Percentiles rank a stretch among this genome's conserved stretches.
These are phyloP conservation scores for Leucocoprinus birnbaumii DNA, from an alignment of 768 basidiomycete species.

Conservation along the genomic window DNA sequence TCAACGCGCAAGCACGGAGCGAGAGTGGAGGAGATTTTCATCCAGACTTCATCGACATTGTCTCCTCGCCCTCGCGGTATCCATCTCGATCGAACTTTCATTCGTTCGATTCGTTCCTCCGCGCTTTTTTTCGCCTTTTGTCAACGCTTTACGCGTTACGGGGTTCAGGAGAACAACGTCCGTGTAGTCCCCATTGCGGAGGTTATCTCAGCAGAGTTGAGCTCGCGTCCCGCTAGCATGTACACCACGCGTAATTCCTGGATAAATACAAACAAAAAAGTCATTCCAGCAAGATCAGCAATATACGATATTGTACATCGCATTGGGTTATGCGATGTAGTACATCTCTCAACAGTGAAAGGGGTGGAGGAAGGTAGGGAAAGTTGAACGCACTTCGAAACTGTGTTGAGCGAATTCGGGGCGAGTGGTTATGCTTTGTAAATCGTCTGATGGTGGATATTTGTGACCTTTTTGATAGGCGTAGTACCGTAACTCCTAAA, in stretches of 20 bases:
- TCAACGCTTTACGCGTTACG: no score
- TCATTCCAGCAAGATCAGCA: not conserved
- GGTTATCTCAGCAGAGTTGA: slow-evolving; percentile 14
- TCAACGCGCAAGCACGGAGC: no score
- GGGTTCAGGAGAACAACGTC: not conserved
- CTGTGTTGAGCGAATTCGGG: slow-evolving; percentile 14
- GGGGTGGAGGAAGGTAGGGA: no score
- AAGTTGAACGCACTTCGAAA: slow-evolving; percentile 16
- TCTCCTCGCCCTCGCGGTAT: no score
- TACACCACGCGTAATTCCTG: slow-evolving; percentile 17
- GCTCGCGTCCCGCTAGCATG: slow-evolving; percentile 13
- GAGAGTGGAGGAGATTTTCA: no score
- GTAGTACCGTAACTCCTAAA: slow-evolving; percentile 15
- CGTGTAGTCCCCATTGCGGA: not conserved
- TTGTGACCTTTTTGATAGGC: slow-evolving; percentile 12
- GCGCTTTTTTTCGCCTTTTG: no score
- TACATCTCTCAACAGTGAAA: no score
- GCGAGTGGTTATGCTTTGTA: slow-evolving; percentile 12
- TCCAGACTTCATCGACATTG: no score
- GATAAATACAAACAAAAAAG: not conserved
- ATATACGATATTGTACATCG: no score
- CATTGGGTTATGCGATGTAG: no score
- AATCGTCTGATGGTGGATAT: not conserved
- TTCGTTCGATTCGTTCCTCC: no score
- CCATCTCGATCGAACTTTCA: no score